Conservation (phyloP, 2,329 filamentous ascomycete species). For the Calonectria henricotiae region DNA sequence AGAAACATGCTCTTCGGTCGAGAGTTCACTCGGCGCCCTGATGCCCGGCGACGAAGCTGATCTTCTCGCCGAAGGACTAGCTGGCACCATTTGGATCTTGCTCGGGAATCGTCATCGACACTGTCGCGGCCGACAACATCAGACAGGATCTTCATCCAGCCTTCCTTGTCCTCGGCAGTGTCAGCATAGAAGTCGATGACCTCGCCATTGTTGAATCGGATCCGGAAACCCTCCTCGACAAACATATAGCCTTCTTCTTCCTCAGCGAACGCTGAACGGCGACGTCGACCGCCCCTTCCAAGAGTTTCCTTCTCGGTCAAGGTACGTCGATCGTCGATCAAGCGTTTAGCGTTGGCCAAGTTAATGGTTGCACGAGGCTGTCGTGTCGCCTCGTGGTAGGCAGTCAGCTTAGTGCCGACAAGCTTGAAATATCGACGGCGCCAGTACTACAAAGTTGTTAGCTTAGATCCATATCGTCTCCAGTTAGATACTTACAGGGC, state of each 20-base stretch:
- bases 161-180: slow-evolving; percentile 87
- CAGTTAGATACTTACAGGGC: slow-evolving; percentile 79
- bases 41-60: slow-evolving; percentile 70
- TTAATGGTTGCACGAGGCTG: slow-evolving; percentile 98
- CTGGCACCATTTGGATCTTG: slow-evolving; percentile 77
- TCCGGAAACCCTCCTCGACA: slow-evolving; percentile 98
- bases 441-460: slow-evolving; percentile 83
- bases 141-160: slow-evolving; percentile 91
- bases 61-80: slow-evolving; percentile 77
- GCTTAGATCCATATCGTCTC: slow-evolving; percentile 37
- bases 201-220: slow-evolving; percentile 98
- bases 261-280: slow-evolving; percentile 96
- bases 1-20: slow-evolving; percentile 73
- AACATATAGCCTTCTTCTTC: slow-evolving; percentile 99
- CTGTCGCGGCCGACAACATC: slow-evolving; percentile 77
- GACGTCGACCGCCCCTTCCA: slow-evolving; percentile 83
- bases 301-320: slow-evolving; percentile 88
- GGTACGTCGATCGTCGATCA: slow-evolving; percentile 92
- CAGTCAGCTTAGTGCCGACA: slow-evolving; percentile 90
- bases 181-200: slow-evolving; percentile 99
- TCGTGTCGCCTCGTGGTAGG: slow-evolving; percentile 94
- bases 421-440: slow-evolving; percentile 98
- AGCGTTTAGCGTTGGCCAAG: slow-evolving; percentile 89
- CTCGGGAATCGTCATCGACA: slow-evolving; percentile 65
- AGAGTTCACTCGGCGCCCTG: slow-evolving; percentile 69